Evolutionary conservation across 495 filamentous ascomycete genomes (phyloP), one percentile per base, ranked within the genome.

Genomic region (Daldinia decipiens): DNA sequence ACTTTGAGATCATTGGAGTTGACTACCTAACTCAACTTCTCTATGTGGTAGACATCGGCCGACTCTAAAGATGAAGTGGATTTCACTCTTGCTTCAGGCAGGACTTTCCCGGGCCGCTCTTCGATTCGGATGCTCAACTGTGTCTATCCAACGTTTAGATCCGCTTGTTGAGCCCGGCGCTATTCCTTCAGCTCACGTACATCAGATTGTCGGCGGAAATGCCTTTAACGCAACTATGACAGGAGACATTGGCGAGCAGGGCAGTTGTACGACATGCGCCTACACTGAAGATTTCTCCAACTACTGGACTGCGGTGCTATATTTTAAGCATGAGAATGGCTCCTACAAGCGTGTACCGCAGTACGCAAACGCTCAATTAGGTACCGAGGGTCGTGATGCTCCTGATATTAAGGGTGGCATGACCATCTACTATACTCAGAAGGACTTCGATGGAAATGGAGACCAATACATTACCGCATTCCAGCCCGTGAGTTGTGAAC

Each of bases 371-470:
- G 75, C 79, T 17, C 80, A 78, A 34, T 74, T 84, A 39, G 72
- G 76, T 36, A 64, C 68, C 17, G 57, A 75, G 53, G 47, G 75
- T 67, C 54, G 56, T 47, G 58, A 82, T 57, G 80, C 81, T 11
- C 77, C 78, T 53, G 79, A 80, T 32, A 84, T 83, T 68, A 81
- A 79, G 51, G 83, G 82, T 5, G 84, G 84, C 55, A 83, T 86
- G 80, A 86, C 84, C 11, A 78, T 85, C 39, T 86, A 86, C 71
- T 86, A 85, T 53, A 84, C 83, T 3, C 82, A 84, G 70, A 80
- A 81, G 59, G 78, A 83, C 61, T 78, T 81, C 27, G 75, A 68
- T 39, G 76, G 75, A 2, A 80, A 84, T 55, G 80, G 72, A 36
- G 70, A 82, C 36, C 54, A 75, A 9, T 79, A 82, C 67, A 85